Evolutionary conservation across 352 stramenopile species (phyloP).

Genomic region (Phytophthora rubi): DNA sequence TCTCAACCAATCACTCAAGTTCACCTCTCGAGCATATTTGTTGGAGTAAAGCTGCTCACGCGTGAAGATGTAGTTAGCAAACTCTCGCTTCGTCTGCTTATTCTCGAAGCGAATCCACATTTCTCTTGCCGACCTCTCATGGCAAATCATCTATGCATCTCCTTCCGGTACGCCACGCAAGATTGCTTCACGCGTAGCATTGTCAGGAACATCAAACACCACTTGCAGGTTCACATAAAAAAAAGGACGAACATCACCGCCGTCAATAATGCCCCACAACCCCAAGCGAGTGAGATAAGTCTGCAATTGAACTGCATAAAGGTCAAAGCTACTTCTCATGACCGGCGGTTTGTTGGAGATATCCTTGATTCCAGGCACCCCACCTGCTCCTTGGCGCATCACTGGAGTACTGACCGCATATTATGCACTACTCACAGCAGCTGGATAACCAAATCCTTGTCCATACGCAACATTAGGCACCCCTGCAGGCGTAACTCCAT

Average conservation of each 20-base stretch:
- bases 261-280: conserved; percentile 7
- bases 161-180: conserved; percentile 3
- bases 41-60: not conserved
- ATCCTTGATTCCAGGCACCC: not conserved
- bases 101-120: conserved; percentile 14
- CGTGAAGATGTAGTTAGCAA: conserved; percentile 16
- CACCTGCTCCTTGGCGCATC: not conserved
- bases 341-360: not conserved
- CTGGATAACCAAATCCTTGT: not conserved
- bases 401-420: not conserved
- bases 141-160: conserved; percentile 24
- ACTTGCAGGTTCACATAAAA: not conserved
- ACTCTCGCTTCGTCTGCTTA: conserved; percentile 20
- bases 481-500: not conserved
- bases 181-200: conserved; percentile 10
- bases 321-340: conserved; percentile 13
- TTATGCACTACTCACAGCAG: not conserved
- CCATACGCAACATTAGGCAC: not conserved
- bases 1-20: not conserved
- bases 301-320: conserved; percentile 14
- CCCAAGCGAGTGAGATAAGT: conserved; percentile 8
- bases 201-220: conserved; percentile 14
- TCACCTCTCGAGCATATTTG: not conserved
- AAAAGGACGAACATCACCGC: not conserved
- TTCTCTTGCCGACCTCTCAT: conserved; percentile 2